Evolutionary conservation across 192 early-diverging fungal genomes (phyloP), one percentile per base, ranked within the genome.

Genomic region (Coemansia sp.): DNA sequence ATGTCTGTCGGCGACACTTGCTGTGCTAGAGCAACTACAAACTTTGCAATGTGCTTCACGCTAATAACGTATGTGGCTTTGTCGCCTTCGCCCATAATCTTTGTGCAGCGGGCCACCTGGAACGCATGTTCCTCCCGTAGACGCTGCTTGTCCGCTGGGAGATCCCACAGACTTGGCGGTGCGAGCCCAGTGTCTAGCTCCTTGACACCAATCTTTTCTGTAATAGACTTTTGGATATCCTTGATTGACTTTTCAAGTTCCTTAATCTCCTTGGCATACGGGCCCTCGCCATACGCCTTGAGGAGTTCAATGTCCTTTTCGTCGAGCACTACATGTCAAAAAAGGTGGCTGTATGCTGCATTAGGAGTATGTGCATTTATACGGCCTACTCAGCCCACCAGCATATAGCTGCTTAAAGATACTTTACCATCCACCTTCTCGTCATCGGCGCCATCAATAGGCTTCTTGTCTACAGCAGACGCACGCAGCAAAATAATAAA

Each of bases 181-280:
- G 97, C 95, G 31, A 99, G 85, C 49, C 97, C 97, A 55, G 97
- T 98, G 76, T 99, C 96, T 19, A 92, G 89, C 85, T 98, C 96
- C 84, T 97, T 97, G 46, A 99, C 93, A 51, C 96, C 97, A 87
- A 99, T 97, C 86, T 94, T 95, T 74, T 99, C 96, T 77, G 95
- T 98, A 65, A 99, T 95, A 23, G 93, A 85, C 85, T 98, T 98
- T 82, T 99, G 97, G 22, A 89, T 86, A 53, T 98, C 97, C 83
- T 94, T 96, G 68, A 99, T 98, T 40, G 96, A 93, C 57, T 85
- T 86, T 65, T 98, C 97, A 31, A 96, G 87, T 59, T 88, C 88
- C 75, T 93, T 96, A 65, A 99, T 87, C 62, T 98, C 94, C 62
- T 90, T 89, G 17, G 94, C 94, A 62, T 99, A 99, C 28, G 97